Evolutionary conservation across 257 asterid genomes (phyloP).

Genomic region (Cruciata laevipes): DNA sequence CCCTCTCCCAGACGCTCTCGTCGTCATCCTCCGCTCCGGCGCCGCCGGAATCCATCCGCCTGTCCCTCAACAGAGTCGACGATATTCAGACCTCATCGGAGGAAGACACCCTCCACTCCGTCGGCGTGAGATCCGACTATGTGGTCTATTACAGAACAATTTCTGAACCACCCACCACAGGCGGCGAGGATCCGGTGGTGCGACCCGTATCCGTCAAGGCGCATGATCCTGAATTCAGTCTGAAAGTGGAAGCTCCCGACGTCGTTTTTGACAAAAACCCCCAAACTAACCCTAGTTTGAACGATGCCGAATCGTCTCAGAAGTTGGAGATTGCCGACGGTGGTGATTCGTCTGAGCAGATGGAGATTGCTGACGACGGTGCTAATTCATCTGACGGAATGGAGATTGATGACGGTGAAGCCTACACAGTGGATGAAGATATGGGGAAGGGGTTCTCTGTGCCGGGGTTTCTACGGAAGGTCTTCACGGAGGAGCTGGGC

Average conservation of each 20-base stretch:
- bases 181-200: not conserved
- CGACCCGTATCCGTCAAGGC: not conserved
- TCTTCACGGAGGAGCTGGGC: conserved; percentile 52
- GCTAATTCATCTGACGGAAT: conserved; percentile 18
- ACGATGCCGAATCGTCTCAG: conserved; percentile 6
- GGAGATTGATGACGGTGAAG: conserved; percentile 29
- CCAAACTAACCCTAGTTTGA: not conserved
- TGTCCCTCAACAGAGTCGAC: conserved; percentile 71
- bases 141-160: conserved; percentile 43
- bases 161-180: conserved; percentile 11
- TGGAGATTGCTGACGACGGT: not conserved
- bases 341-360: conserved; percentile 20
- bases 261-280: not conserved
- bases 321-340: conserved; percentile 4
- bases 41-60: conserved; percentile 39
- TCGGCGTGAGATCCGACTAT: conserved; percentile 72
- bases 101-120: conserved; percentile 42
- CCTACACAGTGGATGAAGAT: conserved; percentile 14
- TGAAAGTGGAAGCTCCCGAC: not conserved
- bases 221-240: not conserved
- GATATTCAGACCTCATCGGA: conserved; percentile 39
- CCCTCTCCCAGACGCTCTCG: conserved; percentile 36
- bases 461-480: conserved; percentile 81
- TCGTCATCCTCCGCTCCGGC: conserved; percentile 22
- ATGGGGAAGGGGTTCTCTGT: conserved; percentile 51